A percentile compares a stretch with the other conserved stretches of the same genome.
phyloP scores from a whole-genome alignment of 331 rosid species.

The Erythrophleum ivorense region DNA sequence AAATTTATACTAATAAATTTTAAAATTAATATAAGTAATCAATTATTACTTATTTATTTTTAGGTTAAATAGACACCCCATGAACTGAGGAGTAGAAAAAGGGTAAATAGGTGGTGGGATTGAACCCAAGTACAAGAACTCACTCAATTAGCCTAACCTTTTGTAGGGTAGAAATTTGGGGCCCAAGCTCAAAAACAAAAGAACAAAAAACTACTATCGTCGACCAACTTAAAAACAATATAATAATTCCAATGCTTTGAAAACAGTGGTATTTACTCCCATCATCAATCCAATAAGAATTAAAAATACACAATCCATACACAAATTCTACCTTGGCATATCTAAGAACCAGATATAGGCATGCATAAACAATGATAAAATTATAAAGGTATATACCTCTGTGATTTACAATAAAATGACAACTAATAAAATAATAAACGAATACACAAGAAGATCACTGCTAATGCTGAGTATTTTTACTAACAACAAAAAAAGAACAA shows the following conservation, averaged over 20 bases:
- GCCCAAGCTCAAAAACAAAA: not conserved
- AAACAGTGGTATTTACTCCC: not conserved
- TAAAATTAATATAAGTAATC: too few relatives aligned
- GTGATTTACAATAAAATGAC: constrained; percentile 12
- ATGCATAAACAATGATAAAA: not conserved
- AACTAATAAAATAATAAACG: not conserved
- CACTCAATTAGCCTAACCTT: not conserved
- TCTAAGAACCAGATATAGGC: not conserved
- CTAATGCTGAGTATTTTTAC: not conserved
- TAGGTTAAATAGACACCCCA: not conserved
- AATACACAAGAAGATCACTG: not conserved
- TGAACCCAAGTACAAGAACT: not conserved
- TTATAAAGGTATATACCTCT: not conserved
- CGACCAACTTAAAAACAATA: not conserved
- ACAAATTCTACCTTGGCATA: not conserved
- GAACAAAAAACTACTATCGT: not conserved
- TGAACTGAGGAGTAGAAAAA: not conserved
- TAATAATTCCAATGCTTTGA: not conserved
- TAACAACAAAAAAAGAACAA: not conserved
- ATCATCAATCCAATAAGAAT: not conserved
- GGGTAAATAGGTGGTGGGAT: not conserved
- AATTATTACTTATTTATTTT: too few relatives aligned
- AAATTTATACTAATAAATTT: not conserved
- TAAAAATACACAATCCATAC: not conserved
- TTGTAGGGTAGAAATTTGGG: not conserved